Evolutionary conservation across 164 flowering plant species (phyloP).

Genomic region (Euptelea pleiosperma): DNA sequence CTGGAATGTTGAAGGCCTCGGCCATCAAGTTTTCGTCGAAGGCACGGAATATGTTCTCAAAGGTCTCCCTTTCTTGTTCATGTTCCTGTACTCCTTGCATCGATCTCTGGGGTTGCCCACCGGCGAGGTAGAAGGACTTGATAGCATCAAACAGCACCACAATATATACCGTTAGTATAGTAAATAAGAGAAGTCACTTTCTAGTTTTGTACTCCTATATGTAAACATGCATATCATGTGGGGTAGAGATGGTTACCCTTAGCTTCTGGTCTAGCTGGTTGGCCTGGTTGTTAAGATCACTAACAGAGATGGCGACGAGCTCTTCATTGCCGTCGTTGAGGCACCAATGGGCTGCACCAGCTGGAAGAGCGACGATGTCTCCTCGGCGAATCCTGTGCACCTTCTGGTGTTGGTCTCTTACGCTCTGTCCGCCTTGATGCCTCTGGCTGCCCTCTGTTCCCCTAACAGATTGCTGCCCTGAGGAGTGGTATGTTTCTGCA

Average conservation of each 20-base stretch:
- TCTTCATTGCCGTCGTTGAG: conserved; percentile 44
- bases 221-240: no score
- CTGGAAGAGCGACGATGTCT: conserved; percentile 48
- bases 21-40: conserved; percentile 32
- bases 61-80: conserved; percentile 6
- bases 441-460: no score
- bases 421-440: conserved; percentile 21
- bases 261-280: conserved; percentile 56
- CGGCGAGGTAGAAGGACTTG: conserved; percentile 45
- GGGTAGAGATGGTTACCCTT: conserved; percentile 39
- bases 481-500: conserved; percentile 34
- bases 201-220: no score
- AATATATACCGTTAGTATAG: no score
- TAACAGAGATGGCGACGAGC: conserved; percentile 36
- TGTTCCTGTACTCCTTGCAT: conserved; percentile 4
- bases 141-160: no score
- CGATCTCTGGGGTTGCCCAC: conserved; percentile 14
- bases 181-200: no score
- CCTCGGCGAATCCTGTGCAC: conserved; percentile 53
- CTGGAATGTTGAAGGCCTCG: conserved; percentile 27
- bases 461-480: not conserved
- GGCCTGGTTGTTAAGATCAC: conserved; percentile 37
- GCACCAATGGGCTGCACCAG: conserved; percentile 54
- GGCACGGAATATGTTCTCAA: conserved; percentile 29
- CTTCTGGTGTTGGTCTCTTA: conserved; percentile 56